Percentiles rank a stretch among this genome's conserved stretches.
Evolutionary conservation across 2,329 filamentous ascomycete species (phyloP).

Genomic region (Diatrype stigma): DNA sequence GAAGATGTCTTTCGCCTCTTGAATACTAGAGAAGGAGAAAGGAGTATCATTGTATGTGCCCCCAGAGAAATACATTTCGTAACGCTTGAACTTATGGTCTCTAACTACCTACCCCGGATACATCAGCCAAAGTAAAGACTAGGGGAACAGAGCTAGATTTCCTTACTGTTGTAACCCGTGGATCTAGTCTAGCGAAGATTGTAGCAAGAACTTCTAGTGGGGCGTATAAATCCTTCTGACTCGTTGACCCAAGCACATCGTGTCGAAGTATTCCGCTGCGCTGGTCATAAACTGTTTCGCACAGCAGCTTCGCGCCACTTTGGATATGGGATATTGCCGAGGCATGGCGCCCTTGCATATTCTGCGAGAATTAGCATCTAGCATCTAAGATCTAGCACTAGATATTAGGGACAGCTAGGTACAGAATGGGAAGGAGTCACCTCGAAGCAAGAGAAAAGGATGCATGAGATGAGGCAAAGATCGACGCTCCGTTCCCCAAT

Average conservation of each 20-base stretch:
- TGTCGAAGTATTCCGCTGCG: not conserved
- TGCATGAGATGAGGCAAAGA: conserved; percentile 5
- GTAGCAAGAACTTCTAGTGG: conserved; percentile 2
- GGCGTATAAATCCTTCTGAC: not conserved
- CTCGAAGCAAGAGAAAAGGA: conserved; percentile 6
- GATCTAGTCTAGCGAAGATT: conserved; percentile 2
- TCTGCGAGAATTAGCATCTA: conserved; percentile 1
- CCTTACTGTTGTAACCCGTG: conserved; percentile 1
- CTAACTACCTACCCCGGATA: not conserved
- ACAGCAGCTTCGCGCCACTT: conserved; percentile 2
- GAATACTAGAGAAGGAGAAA: conserved; percentile 1
- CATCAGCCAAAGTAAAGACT: conserved; percentile 1
- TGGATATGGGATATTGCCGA: conserved; percentile 2
- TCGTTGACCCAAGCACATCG: not conserved
- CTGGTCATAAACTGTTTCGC: conserved; percentile 3
- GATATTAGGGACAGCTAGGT: not conserved
- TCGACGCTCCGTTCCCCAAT: conserved; percentile 1
- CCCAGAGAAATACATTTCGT: not conserved
- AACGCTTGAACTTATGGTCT: not conserved
- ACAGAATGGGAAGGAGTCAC: not conserved
- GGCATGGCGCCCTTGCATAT: conserved; percentile 2
- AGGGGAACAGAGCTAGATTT: not conserved
- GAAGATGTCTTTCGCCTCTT: conserved; percentile 1
- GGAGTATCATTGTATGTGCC: not conserved
- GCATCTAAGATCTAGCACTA: not conserved